Evolutionary conservation across 2,329 filamentous ascomycete genomes (phyloP).

Genomic region (Stachybotrys elegans): DNA sequence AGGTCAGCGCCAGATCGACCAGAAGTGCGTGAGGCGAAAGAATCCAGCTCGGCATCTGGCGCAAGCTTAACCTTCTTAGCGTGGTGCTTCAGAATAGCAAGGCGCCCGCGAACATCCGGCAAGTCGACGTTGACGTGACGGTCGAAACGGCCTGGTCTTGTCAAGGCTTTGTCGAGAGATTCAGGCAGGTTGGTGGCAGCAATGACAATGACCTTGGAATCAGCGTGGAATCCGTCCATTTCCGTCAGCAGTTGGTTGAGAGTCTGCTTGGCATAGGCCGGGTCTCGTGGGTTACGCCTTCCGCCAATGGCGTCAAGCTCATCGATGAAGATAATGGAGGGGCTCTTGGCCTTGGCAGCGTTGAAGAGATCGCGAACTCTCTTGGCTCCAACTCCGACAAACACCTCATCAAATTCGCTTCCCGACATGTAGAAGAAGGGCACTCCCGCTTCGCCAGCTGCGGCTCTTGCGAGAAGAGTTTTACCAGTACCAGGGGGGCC

Average conservation of each 20-base stretch:
- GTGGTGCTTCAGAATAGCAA: conserved; percentile 91
- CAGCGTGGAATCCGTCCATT: conserved; percentile 93
- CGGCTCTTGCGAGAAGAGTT: conserved; percentile 88
- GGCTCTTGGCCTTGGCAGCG: conserved; percentile 78
- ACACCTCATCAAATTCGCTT: conserved; percentile 97
- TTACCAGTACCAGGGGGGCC: conserved; percentile 97
- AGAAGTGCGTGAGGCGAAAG: conserved; percentile 80
- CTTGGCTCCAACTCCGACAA: conserved; percentile 94
- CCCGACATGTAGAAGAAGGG: conserved; percentile 99
- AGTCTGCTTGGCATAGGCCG: conserved; percentile 94
- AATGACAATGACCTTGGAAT: conserved; percentile 90
- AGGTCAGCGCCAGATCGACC: conserved; percentile 94
- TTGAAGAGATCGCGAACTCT: conserved; percentile 90
- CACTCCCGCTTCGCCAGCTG: conserved; percentile 93
- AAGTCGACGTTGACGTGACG: conserved; percentile 84
- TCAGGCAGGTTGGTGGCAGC: conserved; percentile 96
- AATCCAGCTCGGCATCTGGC: conserved; percentile 74
- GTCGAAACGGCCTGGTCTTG: conserved; percentile 91
- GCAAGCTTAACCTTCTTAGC: conserved; percentile 83
- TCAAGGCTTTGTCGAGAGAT: conserved; percentile 88
- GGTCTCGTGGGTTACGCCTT: conserved; percentile 87
- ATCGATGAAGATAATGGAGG: conserved; percentile 92
- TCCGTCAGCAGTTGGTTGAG: conserved; percentile 96
- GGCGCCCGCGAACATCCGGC: conserved; percentile 87
- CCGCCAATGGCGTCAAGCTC: conserved; percentile 92